A percentile compares a stretch with the other conserved stretches of the same genome.
These are phyloP conservation scores for Tinospora cordifolia DNA, from an alignment of 164 flowering plant genomes.

Conservation along the genomic window DNA sequence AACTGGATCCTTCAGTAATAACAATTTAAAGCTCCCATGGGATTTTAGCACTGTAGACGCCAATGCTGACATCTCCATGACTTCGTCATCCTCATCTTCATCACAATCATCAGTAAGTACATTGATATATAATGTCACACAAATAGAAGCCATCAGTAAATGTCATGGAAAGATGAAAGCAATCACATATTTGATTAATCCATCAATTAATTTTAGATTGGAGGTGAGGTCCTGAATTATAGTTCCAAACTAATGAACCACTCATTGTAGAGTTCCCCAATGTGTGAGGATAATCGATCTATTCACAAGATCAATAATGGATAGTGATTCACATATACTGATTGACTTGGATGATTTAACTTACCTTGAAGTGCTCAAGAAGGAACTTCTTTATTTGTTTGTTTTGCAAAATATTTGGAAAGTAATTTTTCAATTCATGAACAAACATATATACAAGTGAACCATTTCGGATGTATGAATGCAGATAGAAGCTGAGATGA, in stretches of 20 bases:
- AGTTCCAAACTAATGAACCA: no score
- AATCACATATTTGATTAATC: neutral
- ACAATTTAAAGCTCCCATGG: slow-evolving; percentile 21
- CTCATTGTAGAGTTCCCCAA: no score
- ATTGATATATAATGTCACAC: neutral
- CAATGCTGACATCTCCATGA: slow-evolving; percentile 26
- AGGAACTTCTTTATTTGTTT: no score
- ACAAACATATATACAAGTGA: neutral
- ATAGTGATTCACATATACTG: no score
- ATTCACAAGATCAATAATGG: no score
- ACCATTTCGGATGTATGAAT: neutral
- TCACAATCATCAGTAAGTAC: slow-evolving; percentile 14
- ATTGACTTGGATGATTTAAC: no score
- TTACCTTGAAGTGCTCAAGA: no score
- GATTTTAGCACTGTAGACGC: slow-evolving; percentile 25
- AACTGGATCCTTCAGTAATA: neutral
- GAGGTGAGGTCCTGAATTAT: no score
- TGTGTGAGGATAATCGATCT: no score
- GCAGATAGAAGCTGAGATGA: slow-evolving; percentile 56
- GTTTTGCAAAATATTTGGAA: neutral
- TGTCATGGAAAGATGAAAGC: neutral
- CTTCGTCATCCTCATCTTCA: slow-evolving; percentile 10
- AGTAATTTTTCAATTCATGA: neutral
- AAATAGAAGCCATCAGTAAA: neutral
- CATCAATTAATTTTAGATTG: no score